Evolutionary conservation across 2,329 filamentous ascomycete species (phyloP), one percentile per base, ranked within the genome.

Genomic region (Fusarium marasasianum): DNA sequence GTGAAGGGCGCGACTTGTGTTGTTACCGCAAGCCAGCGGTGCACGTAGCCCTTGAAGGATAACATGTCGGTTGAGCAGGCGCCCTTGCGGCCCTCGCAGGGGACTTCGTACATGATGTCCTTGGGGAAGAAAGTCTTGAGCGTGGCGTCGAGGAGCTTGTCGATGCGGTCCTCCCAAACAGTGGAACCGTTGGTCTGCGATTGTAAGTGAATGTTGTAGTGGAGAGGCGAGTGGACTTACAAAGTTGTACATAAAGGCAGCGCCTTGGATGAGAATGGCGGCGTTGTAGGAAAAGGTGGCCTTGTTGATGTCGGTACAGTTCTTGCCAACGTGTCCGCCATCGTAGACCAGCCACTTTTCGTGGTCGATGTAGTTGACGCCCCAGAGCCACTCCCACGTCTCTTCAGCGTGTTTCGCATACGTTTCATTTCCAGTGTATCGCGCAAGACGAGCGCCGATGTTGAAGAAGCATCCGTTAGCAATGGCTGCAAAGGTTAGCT

Each of bases 41-140:
- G 87, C 24, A 93, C 84, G 66, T 91, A 91, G 44, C 91, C 92
- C 82, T 94, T 94, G 87, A 92, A 95, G 4, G 90, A 89, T 68
- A 89, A 82, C 86, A 94, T 93, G 77, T 96, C 94, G 54, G 88
- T 86, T 66, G 91, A 91, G 84, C 94, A 96, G 26, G 83, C 87
- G 29, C 79, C 82, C 6, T 86, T 83, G 35, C 80, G 76, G 40
- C 79, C 76, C 75, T 94, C 92, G 82, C 93, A 96, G 18, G 90
- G 85, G 6, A 89, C 82, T 81, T 96, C 93, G 63, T 84, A 90
- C 75, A 93, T 90, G 73, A 92, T 85, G 47, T 86, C 86, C 20
- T 89, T 81, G 47, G 85, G 84, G 82, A 90, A 90, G 81, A 90
- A 90, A 69, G 84, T 81, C n/a, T 82, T 77, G 24, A 87, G 69